Evolutionary conservation across 345 rosid species (phyloP), one percentile per base, ranked within the genome.

Genomic region (Odontarrhena argentea): DNA sequence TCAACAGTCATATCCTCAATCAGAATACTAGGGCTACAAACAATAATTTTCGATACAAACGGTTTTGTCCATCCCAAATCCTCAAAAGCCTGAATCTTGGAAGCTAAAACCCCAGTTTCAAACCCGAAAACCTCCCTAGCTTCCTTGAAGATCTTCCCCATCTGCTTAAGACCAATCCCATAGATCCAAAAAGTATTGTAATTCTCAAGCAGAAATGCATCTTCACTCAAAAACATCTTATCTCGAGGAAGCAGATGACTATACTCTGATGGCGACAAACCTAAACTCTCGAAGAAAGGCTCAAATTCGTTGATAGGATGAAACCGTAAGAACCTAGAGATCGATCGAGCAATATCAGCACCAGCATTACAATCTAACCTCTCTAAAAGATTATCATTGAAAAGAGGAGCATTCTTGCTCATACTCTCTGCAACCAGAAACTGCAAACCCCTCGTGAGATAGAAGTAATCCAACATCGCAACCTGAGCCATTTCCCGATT

Each of bases 221-320:
- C 97, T 67, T 90, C 95, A 28, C 68, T 68, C 81, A 87, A 74
- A 49, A 80, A 86, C 67, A 84, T 79, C 73, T 74, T 65, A 59
- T 83, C 78, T 36, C 65, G 63, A 0, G 85, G 91, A 70, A 90
- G 90, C 28, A 84, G 56, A 51, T 64, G 68, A 45, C 30, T 8
- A 45, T 76, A 82, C 65, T 87, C 91, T 0, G 36, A 40, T 40
- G 80, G 87, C 51, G 78, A 50, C 58, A 89, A 36, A 50, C 96
- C 96, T 43, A 82, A 38, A 69, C 95, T 87, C 85, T 90, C 90
- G 35, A 84, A 84, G 84, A 18, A 90, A 58, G 89, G 89, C 77
- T 87, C 95, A 15, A 85, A 90, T 65, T 90, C 95, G 61, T 90
- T 90, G 41, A 87, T 83, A 18, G 95, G 95, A 18, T 83, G 84